Evolutionary conservation across 192 early-diverging fungal genomes (phyloP).

Genomic region (Backusella circina): DNA sequence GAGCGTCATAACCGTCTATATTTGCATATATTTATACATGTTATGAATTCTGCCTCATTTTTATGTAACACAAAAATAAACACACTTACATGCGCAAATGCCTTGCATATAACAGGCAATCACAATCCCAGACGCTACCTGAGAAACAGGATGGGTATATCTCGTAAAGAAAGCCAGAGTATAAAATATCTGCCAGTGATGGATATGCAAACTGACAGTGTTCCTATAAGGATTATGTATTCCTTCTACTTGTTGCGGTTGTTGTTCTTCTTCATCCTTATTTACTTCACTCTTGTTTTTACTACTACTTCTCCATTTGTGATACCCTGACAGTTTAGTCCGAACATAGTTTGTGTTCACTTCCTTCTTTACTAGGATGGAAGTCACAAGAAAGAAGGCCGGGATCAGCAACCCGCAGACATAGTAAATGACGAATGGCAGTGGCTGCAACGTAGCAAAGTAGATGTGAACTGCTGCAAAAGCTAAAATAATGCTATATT

Average conservation of each 20-base stretch:
- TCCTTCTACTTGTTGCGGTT: neutral
- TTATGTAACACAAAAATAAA: neutral
- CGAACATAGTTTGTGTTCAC: constrained; percentile 34
- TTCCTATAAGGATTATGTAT: constrained; percentile 5
- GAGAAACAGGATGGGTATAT: constrained; percentile 66
- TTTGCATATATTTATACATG: neutral
- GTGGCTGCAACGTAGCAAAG: constrained; percentile 26
- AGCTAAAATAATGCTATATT: constrained; percentile 44
- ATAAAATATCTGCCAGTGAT: constrained; percentile 88
- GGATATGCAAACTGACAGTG: constrained; percentile 53
- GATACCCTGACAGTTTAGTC: neutral
- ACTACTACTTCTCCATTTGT: neutral
- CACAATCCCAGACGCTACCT: constrained; percentile 63
- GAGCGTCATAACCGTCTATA: constrained; percentile 27
- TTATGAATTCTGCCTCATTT: neutral
- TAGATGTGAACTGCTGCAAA: constrained; percentile 60
- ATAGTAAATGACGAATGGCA: constrained; percentile 45
- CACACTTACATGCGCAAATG: constrained; percentile 39
- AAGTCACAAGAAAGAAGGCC: constrained; percentile 30
- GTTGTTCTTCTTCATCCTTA: neutral
- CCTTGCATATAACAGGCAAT: constrained; percentile 76
- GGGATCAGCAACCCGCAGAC: constrained; percentile 44
- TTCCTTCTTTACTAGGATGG: constrained; percentile 37
- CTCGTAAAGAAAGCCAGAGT: constrained; percentile 73
- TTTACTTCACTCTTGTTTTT: neutral